phyloP scores from a whole-genome alignment of 352 stramenopile species.

The Thraustochytrium sp. region DNA sequence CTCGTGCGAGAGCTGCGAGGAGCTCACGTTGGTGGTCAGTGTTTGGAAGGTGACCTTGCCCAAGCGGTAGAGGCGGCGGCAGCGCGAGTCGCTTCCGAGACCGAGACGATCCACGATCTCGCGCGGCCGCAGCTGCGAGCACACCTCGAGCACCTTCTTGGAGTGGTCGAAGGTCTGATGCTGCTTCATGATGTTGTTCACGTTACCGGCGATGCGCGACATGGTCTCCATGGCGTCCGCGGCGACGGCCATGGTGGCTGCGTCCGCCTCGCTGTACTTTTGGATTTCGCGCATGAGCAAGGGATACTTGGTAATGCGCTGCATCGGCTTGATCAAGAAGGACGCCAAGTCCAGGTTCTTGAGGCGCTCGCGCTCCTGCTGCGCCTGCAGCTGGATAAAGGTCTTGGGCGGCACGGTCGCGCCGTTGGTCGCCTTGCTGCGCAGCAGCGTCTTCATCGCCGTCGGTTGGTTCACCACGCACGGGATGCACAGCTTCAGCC shows the following conservation, averaged over 20 bases:
- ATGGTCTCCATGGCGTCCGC: neutral
- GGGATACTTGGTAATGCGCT: constrained; percentile 36
- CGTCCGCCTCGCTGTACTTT: neutral
- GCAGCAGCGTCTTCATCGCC: neutral
- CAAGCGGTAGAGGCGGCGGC: neutral
- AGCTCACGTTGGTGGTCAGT: constrained; percentile 19
- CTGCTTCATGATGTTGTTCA: constrained; percentile 38
- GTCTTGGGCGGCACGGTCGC: neutral
- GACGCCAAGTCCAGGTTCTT: constrained; percentile 24
- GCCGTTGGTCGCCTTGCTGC: neutral
- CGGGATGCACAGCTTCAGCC: constrained; percentile 37
- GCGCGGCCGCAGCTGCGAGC: neutral
- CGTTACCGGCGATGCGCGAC: constrained; percentile 9
- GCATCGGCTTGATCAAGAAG: constrained; percentile 38
- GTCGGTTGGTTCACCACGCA: constrained; percentile 33
- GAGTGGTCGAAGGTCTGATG: neutral
- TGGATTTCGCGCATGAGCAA: constrained; percentile 28
- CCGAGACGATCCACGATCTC: constrained; percentile 5
- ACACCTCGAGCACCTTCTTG: constrained; percentile 10
- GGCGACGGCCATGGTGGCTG: neutral
- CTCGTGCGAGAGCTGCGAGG: neutral
- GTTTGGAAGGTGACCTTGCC: constrained; percentile 31
- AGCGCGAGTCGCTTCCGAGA: neutral
- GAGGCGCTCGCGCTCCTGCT: neutral
- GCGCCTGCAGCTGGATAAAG: neutral